A percentile compares a stretch with the other conserved stretches of the same genome.
These are phyloP conservation scores for Aspergillus ustus DNA, from an alignment of 2,329 filamentous ascomycete species.

Conservation along the genomic window DNA sequence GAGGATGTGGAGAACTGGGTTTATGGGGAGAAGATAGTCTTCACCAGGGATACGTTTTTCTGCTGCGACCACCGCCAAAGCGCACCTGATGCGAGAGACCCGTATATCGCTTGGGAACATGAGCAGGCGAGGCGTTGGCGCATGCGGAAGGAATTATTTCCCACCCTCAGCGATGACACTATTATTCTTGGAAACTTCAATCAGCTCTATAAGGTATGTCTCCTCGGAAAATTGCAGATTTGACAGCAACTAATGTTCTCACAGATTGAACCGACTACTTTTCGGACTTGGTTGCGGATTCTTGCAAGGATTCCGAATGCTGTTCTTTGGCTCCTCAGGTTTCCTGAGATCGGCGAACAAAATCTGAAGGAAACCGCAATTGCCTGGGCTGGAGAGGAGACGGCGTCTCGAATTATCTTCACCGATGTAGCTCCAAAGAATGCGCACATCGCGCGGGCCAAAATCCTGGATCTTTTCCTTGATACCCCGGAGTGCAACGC, in stretches of 20 bases:
- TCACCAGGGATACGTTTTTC: slow-evolving; percentile 93
- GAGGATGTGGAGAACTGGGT: slow-evolving; percentile 80
- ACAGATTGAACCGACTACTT: slow-evolving; percentile 97
- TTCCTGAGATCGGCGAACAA: slow-evolving; percentile 88
- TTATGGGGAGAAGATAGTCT: slow-evolving; percentile 96
- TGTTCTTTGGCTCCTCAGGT: slow-evolving; percentile 93
- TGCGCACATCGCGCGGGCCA: slow-evolving; percentile 87
- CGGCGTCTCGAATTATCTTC: slow-evolving; percentile 86
- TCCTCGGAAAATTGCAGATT: neutral
- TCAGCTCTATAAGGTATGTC: slow-evolving; percentile 88
- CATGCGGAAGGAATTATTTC: slow-evolving; percentile 93
- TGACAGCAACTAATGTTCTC: neutral
- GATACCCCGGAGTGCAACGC: slow-evolving; percentile 98
- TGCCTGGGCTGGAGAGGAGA: slow-evolving; percentile 81
- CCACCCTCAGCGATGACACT: slow-evolving; percentile 75
- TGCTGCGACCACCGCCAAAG: slow-evolving; percentile 97
- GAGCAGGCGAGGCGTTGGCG: slow-evolving; percentile 83
- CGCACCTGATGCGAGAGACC: slow-evolving; percentile 72
- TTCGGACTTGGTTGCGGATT: slow-evolving; percentile 93
- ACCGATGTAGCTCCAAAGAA: slow-evolving; percentile 97
- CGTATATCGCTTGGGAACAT: slow-evolving; percentile 75
- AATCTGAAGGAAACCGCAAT: slow-evolving; percentile 81
- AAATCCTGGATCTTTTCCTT: slow-evolving; percentile 91
- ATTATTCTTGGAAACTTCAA: slow-evolving; percentile 98
- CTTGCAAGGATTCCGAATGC: slow-evolving; percentile 83